phyloP scores from a whole-genome alignment of 176 grass and related monocot species.

The Zizania latifolia region DNA sequence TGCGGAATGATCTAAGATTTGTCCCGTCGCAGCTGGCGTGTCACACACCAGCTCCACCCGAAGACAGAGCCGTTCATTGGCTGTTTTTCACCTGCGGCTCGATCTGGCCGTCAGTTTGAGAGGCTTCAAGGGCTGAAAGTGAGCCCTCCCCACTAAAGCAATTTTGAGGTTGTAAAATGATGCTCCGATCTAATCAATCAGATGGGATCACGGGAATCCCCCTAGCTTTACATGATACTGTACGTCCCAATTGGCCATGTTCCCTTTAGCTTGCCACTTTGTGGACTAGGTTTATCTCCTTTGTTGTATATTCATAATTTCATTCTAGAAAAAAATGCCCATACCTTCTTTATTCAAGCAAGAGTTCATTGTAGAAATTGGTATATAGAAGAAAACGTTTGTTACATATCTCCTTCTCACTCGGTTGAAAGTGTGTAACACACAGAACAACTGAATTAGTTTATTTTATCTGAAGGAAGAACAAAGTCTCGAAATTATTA shows the following conservation, averaged over 20 bases:
- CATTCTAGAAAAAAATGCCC: no score
- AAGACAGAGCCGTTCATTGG: neutral
- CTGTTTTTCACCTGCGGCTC: neutral
- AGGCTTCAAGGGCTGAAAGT: neutral
- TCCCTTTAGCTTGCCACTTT: neutral
- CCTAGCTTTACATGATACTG: neutral
- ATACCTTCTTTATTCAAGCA: neutral
- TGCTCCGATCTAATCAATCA: neutral
- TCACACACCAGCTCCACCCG: neutral
- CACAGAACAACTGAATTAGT: no score
- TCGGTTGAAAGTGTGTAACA: no score
- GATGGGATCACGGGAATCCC: neutral
- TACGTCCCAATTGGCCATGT: neutral
- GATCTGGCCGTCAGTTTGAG: neutral
- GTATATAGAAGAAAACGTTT: neutral
- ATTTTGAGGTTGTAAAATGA: neutral
- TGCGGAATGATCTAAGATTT: no score
- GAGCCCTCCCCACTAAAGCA: neutral
- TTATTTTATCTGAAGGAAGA: no score
- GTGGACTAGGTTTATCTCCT: conserved; percentile 2
- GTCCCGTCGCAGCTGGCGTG: neutral
- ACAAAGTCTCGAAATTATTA: no score
- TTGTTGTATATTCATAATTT: no score
- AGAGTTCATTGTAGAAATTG: neutral
- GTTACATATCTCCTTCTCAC: neutral